phyloP scores from a whole-genome alignment of 2,329 filamentous ascomycete species.

The Arthroderma uncinatum region DNA sequence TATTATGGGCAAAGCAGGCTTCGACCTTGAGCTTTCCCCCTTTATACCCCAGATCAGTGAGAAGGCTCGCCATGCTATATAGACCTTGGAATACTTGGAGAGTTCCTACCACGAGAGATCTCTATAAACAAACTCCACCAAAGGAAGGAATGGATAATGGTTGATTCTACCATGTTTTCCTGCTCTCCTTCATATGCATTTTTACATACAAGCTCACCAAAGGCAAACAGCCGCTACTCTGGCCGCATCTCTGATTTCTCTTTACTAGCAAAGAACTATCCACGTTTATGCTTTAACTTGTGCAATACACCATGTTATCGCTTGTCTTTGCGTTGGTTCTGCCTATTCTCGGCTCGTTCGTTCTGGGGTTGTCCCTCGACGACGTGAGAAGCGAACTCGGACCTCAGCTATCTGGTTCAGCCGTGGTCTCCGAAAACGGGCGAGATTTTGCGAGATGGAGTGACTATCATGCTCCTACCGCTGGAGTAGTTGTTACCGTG shows the following conservation, averaged over 20 bases:
- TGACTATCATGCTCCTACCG: conserved; percentile 11
- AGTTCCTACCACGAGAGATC: not conserved
- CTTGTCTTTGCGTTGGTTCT: not conserved
- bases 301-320: not conserved
- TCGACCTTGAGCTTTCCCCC: not conserved
- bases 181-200: not conserved
- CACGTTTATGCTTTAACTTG: not conserved
- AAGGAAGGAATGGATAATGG: not conserved
- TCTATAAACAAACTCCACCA: not conserved
- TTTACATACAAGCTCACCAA: not conserved
- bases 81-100: not conserved
- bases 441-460: conserved; percentile 12
- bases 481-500: conserved; percentile 14
- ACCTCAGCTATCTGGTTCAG: not conserved
- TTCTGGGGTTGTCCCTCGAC: not conserved
- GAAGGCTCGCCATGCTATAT: not conserved
- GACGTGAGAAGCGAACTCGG: not conserved
- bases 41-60: not conserved
- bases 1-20: not conserved
- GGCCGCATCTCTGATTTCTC: not conserved
- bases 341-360: not conserved
- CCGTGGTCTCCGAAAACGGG: not conserved
- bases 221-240: not conserved
- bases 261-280: not conserved
- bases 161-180: not conserved